Conservation (phyloP, 352 stramenopile genomes). For the Globisporangium orthogonon region DNA sequence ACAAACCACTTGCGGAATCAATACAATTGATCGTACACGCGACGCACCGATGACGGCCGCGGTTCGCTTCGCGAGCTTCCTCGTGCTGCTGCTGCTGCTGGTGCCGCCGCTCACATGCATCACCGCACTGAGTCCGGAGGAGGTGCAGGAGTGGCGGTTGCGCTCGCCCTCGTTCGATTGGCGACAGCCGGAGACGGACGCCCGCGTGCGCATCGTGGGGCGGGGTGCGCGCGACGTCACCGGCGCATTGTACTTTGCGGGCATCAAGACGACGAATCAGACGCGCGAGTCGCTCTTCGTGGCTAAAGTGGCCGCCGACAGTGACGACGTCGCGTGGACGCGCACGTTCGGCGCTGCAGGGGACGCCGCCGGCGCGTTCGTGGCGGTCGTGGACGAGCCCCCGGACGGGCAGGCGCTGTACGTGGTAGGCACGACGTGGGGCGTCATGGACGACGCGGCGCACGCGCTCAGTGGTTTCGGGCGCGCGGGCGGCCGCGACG, state of each 20-base stretch:
- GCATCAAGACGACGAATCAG: constrained; percentile 31
- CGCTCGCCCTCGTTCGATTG: constrained; percentile 44
- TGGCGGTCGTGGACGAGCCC: constrained; percentile 44
- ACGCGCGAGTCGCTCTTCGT: constrained; percentile 49
- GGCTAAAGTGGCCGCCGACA: constrained; percentile 29
- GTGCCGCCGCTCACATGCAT: background rate
- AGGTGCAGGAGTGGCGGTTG: constrained; percentile 33
- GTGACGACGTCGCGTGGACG: constrained; percentile 40
- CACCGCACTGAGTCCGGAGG: constrained; percentile 18
- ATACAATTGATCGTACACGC: no score
- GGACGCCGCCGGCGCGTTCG: constrained; percentile 42
- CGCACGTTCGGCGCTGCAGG: constrained; percentile 34
- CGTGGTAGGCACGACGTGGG: constrained; percentile 61
- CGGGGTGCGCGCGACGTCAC: constrained; percentile 24
- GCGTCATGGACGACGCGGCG: constrained; percentile 56
- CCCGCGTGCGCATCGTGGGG: constrained; percentile 31
- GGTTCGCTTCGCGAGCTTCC: background rate
- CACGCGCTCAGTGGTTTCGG: constrained; percentile 71
- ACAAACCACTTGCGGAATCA: no score
- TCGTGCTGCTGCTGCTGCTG: background rate
- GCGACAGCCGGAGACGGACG: constrained; percentile 28
- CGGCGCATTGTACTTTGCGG: constrained; percentile 59
- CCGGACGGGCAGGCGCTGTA: constrained; percentile 33
- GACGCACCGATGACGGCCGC: no score
- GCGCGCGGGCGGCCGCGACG: constrained; percentile 57